Base-by-base conservation (phyloP, 2,329 filamentous ascomycete genomes). In the Ophiostoma perfectum region DNA sequence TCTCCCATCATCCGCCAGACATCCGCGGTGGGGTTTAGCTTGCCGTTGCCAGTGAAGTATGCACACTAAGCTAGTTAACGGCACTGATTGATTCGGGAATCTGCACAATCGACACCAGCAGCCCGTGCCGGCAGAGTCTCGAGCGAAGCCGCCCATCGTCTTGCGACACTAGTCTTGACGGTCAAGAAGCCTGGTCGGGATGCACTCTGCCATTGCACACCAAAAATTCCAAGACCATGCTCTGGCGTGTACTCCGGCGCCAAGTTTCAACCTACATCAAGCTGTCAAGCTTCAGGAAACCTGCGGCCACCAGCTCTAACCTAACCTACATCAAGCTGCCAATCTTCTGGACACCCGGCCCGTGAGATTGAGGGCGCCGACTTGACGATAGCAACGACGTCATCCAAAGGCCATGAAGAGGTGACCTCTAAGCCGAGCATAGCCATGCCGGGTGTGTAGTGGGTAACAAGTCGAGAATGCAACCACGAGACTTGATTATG, bases 201-300 rank as follows among this genome's bases (percentile, higher is more conserved):
- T 27, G 12, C 49, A 55, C n/a, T 7, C 49, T 55, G n/a, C 49
- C 49, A 55, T 27, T 8, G 7, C 49, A 52, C 12, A n/a, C 49
- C n/a, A 18, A 55, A 18, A 44, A 55, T 55, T 18, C 49, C 49
- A 55, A 55, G 49, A 55, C 49, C 6, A 55, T 55, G 49, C 49
- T 55, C 49, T 18, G 49, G 49, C 49, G 27, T 55, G 27, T 47
- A 47, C 12, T 5, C 9, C 9, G n/a, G 18, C 9, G 49, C 49
- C 49, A 8, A 12, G 49, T 27, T 9, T n/a, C 18, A 45, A 44
- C 8, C 42, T 9, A 55, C 4, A 55, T 11, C 8, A 1, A 55
- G 45, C 5, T 12, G 42, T 11, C 42, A 45, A 36, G 47, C 47
- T 9, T 27, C 27, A 27, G 27, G 27, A 27, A 27, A 52, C 16